Conservation (phyloP, 768 basidiomycete genomes). For the Boletus subparvulus region DNA sequence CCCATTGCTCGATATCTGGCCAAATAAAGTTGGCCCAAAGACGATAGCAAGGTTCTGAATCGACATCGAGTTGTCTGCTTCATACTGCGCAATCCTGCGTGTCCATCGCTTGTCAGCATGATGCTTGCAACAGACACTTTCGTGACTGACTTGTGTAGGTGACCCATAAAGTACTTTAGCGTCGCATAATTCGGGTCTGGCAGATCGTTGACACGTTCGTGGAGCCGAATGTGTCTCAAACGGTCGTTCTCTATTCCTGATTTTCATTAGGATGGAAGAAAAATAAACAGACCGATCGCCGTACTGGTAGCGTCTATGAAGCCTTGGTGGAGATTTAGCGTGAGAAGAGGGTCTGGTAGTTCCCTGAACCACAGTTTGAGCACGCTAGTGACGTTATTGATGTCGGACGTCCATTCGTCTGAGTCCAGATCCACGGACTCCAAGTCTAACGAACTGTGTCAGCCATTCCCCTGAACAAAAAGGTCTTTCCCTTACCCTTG, state of each 20-base stretch:
- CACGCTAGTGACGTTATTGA: conserved; percentile 93
- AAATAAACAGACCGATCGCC: conserved; percentile 30
- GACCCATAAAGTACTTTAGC: conserved; percentile 92
- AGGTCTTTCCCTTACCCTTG: conserved; percentile 53
- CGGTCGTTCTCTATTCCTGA: conserved; percentile 91
- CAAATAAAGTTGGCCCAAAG: conserved; percentile 96
- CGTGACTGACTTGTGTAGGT: conserved; percentile 73
- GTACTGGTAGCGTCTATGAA: conserved; percentile 95
- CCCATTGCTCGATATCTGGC: conserved; percentile 53
- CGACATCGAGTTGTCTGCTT: conserved; percentile 86
- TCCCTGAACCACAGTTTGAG: conserved; percentile 97
- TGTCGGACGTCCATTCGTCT: conserved; percentile 90
- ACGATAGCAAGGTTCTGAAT: conserved; percentile 93
- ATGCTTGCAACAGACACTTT: neutral
- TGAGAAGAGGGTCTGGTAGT: conserved; percentile 90
- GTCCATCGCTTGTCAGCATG: conserved; percentile 10
- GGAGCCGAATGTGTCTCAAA: conserved; percentile 90
- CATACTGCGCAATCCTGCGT: conserved; percentile 71
- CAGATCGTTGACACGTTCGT: conserved; percentile 96
- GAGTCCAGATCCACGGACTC: conserved; percentile 84
- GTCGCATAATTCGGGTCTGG: conserved; percentile 99
- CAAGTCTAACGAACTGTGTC: conserved; percentile 55
- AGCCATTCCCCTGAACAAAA: conserved; percentile 9
- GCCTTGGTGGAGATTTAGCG: conserved; percentile 77
- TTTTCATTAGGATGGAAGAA: neutral